phyloP scores from a whole-genome alignment of 805 yeast species.

The Wickerhamiella lipophila region DNA sequence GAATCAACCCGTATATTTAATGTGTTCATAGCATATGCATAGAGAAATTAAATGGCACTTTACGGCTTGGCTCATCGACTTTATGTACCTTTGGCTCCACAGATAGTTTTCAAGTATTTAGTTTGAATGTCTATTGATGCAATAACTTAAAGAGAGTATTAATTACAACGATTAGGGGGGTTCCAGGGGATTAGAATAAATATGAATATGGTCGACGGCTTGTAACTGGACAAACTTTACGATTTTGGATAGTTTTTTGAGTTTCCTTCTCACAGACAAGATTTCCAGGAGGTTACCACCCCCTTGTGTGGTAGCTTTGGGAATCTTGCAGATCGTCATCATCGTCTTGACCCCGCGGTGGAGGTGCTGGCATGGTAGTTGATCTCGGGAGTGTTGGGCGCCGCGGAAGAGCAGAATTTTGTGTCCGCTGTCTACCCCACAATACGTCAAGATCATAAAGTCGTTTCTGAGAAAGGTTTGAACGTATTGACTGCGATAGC shows the following conservation, averaged over 20 bases:
- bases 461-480: constrained; percentile 14
- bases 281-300: constrained; percentile 17
- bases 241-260: too few species aligned
- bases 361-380: constrained; percentile 13
- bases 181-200: constrained; percentile 5
- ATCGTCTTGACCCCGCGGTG: background rate
- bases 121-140: background rate
- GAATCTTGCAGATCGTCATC: constrained; percentile 22
- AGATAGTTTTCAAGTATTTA: too few species aligned
- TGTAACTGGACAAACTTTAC: too few species aligned
- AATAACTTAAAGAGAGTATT: background rate
- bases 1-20: too few species aligned
- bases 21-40: constrained; percentile 4
- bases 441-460: constrained; percentile 14
- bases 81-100: too few species aligned
- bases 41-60: background rate
- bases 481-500: constrained; percentile 15
- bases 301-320: constrained; percentile 22
- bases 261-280: too few species aligned
- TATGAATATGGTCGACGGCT: background rate
- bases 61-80: too few species aligned
- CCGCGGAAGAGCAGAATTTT: background rate
- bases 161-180: background rate
- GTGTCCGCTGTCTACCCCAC: constrained; percentile 2
- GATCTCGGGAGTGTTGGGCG: constrained; percentile 19